Conservation (phyloP, 768 basidiomycete species). For the Auricularia auricula-judae region DNA sequence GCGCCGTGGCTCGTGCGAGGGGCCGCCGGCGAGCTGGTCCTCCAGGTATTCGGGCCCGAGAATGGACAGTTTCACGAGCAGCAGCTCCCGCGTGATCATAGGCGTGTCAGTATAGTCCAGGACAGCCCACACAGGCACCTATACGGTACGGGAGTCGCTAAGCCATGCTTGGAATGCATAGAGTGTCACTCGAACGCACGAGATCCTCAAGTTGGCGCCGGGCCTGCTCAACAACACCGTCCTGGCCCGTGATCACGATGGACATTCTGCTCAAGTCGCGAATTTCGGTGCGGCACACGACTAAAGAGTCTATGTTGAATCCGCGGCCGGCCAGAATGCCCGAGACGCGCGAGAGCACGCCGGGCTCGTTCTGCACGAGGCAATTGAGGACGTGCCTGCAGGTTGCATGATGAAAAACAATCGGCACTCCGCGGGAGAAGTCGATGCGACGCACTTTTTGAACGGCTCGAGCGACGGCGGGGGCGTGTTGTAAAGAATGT, state of each 20-base stretch:
- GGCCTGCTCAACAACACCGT: conserved; percentile 96
- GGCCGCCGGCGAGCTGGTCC: conserved; percentile 77
- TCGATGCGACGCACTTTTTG: conserved; percentile 56
- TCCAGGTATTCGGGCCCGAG: conserved; percentile 96
- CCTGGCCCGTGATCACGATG: conserved; percentile 92
- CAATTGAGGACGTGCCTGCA: conserved; percentile 90
- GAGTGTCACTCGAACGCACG: conserved; percentile 36
- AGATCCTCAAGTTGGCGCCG: conserved; percentile 92
- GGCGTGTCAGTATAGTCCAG: conserved; percentile 93
- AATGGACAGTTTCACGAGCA: conserved; percentile 94
- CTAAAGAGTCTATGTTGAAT: conserved; percentile 97
- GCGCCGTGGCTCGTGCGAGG: conserved; percentile 65
- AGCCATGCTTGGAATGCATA: too few species aligned
- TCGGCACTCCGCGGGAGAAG: conserved; percentile 8
- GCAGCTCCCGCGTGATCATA: conserved; percentile 83
- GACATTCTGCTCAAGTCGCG: conserved; percentile 97
- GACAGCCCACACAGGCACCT: conserved; percentile 99
- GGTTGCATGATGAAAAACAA: conserved; percentile 5
- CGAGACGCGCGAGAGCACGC: conserved; percentile 95
- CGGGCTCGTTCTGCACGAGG: conserved; percentile 97
- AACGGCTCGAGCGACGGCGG: conserved; percentile 85
- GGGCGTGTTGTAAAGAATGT: conserved; percentile 94
- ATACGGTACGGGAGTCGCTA: not conserved
- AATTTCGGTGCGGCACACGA: conserved; percentile 96
- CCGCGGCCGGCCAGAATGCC: conserved; percentile 95